phyloP scores from a whole-genome alignment of 306 rosid genomes.

The Lupinus albus region DNA sequence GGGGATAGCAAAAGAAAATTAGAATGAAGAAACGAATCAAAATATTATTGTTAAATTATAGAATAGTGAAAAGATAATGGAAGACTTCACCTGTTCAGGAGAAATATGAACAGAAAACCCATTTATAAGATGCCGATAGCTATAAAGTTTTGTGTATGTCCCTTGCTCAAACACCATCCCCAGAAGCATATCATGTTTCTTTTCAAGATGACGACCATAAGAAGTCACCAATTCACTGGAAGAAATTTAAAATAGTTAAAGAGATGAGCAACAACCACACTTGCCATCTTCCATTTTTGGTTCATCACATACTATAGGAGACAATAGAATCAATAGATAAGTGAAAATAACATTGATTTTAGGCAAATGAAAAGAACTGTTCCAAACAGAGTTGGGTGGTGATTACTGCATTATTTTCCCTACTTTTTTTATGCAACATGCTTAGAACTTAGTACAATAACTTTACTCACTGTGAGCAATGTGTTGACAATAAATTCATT shows the following conservation, averaged over 20 bases:
- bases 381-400: slow-evolving; percentile 31
- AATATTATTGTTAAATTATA: slow-evolving; percentile 11
- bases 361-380: neutral
- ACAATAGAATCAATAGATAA: neutral
- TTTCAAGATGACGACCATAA: slow-evolving; percentile 88
- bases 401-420: slow-evolving; percentile 30
- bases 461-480: slow-evolving; percentile 7
- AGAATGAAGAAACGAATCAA: slow-evolving; percentile 35
- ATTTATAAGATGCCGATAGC: slow-evolving; percentile 93
- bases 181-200: slow-evolving; percentile 88
- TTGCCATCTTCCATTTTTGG: slow-evolving; percentile 29
- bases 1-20: slow-evolving; percentile 47
- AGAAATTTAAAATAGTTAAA: slow-evolving; percentile 35
- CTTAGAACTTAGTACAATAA: neutral
- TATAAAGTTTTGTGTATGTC: slow-evolving; percentile 80
- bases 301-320: neutral
- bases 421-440: neutral
- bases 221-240: slow-evolving; percentile 81
- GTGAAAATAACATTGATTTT: neutral
- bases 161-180: slow-evolving; percentile 84
- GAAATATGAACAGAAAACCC: slow-evolving; percentile 95
- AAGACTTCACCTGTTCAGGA: slow-evolving; percentile 85
- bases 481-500: neutral
- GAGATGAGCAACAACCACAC: slow-evolving; percentile 30
- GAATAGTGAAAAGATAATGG: neutral